phyloP scores from a whole-genome alignment of 2,329 filamentous ascomycete genomes.

The Aureobasidium namibiae region DNA sequence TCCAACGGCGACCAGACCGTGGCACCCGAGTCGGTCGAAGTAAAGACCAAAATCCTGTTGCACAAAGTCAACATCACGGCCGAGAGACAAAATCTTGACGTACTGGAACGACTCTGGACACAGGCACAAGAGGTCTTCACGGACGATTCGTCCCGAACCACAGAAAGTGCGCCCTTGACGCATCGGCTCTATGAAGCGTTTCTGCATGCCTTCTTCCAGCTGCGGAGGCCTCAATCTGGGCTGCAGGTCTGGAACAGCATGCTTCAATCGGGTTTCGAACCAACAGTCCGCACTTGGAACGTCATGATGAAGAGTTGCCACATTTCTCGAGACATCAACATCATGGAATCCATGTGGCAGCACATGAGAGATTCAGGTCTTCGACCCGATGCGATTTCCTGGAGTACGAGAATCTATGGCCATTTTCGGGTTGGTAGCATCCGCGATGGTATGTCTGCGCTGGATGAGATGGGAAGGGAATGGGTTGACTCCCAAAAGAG shows the following conservation, averaged over 20 bases:
- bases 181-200: constrained; percentile 32
- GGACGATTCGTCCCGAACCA: neutral
- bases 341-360: constrained; percentile 59
- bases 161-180: constrained; percentile 14
- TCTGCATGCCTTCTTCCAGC: constrained; percentile 38
- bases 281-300: constrained; percentile 61
- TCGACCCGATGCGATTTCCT: constrained; percentile 56
- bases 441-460: constrained; percentile 51
- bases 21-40: neutral
- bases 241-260: constrained; percentile 52
- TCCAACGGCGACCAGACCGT: neutral
- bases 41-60: neutral
- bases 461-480: constrained; percentile 56
- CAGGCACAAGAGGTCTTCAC: constrained; percentile 14
- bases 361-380: constrained; percentile 51
- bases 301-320: constrained; percentile 65
- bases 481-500: constrained; percentile 41
- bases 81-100: constrained; percentile 17
- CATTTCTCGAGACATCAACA: constrained; percentile 48
- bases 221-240: constrained; percentile 36
- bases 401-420: constrained; percentile 62
- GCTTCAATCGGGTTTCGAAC: constrained; percentile 45
- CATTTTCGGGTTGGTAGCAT: constrained; percentile 50
- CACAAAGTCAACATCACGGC: neutral
- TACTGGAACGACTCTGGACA: constrained; percentile 17